Evolutionary conservation across 2,329 filamentous ascomycete genomes (phyloP).

Genomic region (Cordyceps farinosa): DNA sequence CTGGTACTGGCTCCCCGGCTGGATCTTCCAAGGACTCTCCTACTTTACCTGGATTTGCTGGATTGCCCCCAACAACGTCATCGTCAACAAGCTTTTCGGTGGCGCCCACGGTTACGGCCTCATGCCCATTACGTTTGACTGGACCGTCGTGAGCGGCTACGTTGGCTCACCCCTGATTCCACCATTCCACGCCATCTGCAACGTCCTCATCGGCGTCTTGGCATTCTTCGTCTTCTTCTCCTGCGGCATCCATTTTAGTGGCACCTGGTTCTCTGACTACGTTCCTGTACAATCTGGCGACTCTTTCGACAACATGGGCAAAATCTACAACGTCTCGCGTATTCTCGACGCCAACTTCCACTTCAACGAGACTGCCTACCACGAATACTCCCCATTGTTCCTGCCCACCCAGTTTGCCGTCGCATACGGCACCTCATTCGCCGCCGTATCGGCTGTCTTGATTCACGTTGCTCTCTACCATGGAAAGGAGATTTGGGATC

Average conservation of each 20-base stretch:
- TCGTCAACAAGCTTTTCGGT: slow-evolving; percentile 63
- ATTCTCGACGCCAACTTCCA: slow-evolving; percentile 54
- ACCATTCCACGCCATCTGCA: slow-evolving; percentile 53
- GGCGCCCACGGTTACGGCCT: slow-evolving; percentile 55
- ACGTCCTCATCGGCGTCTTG: slow-evolving; percentile 50
- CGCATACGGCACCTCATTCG: slow-evolving; percentile 62
- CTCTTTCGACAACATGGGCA: slow-evolving; percentile 62
- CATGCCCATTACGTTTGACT: slow-evolving; percentile 58
- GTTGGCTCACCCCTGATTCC: slow-evolving; percentile 49
- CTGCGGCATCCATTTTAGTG: slow-evolving; percentile 56
- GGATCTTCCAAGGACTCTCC: slow-evolving; percentile 59
- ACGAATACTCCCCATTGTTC: slow-evolving; percentile 62
- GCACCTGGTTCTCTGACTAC: slow-evolving; percentile 55
- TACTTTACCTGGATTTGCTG: slow-evolving; percentile 61
- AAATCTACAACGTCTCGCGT: slow-evolving; percentile 55
- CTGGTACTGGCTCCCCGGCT: slow-evolving; percentile 61
- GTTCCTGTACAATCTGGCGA: slow-evolving; percentile 59
- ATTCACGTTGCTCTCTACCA: slow-evolving; percentile 55
- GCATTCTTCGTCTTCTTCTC: slow-evolving; percentile 56
- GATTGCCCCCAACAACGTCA: slow-evolving; percentile 56
- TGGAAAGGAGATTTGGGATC: slow-evolving; percentile 51
- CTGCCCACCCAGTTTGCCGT: slow-evolving; percentile 60
- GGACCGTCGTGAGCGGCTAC: slow-evolving; percentile 47
- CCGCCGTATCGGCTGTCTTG: slow-evolving; percentile 60
- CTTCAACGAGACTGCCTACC: slow-evolving; percentile 60